Evolutionary conservation across 495 filamentous ascomycete species (phyloP), one percentile per base, ranked within the genome.

Genomic region (Penicillium daleae): DNA sequence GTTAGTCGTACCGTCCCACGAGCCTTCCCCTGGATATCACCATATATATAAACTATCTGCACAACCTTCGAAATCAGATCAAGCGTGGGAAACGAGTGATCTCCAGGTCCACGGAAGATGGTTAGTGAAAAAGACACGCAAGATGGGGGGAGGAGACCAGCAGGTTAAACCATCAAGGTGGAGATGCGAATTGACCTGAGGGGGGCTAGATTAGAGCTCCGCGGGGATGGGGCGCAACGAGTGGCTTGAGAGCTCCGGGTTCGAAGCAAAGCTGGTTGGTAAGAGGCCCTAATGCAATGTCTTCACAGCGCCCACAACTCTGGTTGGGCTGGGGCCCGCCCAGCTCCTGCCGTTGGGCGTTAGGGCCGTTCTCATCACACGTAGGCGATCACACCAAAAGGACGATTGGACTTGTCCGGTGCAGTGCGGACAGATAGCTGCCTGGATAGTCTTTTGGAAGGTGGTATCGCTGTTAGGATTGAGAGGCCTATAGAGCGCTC

Each of bases 291-390:
- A 73, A 66, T 73, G 68, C 70, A 73, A 62, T 63, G 64, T 42
- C 65, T 73, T 73, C 70, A 71, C 68, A 67, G 63, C 31, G 53
- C 55, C 31, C 27, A 15, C 29, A 10, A 19, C 39, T 35, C 57
- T 73, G 66, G 64, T 73, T 73, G 70, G 70, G n/a, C 31, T 57
- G 31, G 39, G 59, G 65, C 61, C 64, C 66, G 68, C 68, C 57
- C 71, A 66, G 66, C 60, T 54, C 57, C 59, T 68, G 62, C 67
- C 66, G 66, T 69, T 61, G 62, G 59, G 63, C 65, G 68, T 67
- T 65, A 59, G 52, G 59, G 60, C 68, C 52, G 56, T 31, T 65
- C 66, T 65, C 58, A 65, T 76, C 74, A 73, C 72, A 71, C 55
- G 19, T n/a, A 39, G 54, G 6, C 54, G 21, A 56, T 56, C 54